A percentile compares a stretch with the other conserved stretches of the same genome.
Evolutionary conservation across 768 basidiomycete species (phyloP).

Genomic region (Bullera alba): DNA sequence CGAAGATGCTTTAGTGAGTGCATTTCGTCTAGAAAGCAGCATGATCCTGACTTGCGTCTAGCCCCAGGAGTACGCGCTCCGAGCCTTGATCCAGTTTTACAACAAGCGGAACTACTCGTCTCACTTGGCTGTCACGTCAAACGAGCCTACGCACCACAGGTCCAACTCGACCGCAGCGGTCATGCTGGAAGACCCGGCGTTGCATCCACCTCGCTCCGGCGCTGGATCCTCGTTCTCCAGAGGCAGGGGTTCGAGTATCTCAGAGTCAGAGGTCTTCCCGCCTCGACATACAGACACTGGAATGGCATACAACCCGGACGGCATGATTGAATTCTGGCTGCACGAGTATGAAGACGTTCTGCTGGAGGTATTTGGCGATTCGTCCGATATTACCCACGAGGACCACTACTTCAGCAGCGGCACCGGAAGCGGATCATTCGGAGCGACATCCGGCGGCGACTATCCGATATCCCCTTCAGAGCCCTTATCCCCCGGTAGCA

Average conservation of each 20-base stretch:
- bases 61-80: conserved; percentile 91
- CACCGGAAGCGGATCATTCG: background rate
- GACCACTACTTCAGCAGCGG: too few relatives aligned
- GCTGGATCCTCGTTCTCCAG: background rate
- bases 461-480: too few relatives aligned
- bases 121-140: conserved; percentile 67
- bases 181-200: conserved; percentile 27
- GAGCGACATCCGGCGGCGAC: too few relatives aligned
- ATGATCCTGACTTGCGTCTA: conserved; percentile 38
- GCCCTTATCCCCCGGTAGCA: too few relatives aligned
- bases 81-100: conserved; percentile 92
- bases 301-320: conserved; percentile 82
- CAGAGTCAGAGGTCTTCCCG: conserved; percentile 87
- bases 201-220: background rate
- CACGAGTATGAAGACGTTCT: conserved; percentile 96
- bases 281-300: conserved; percentile 72
- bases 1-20: conserved; percentile 71
- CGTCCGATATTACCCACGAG: too few relatives aligned
- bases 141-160: conserved; percentile 44
- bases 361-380: conserved; percentile 48
- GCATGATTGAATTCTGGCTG: conserved; percentile 72
- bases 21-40: background rate
- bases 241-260: conserved; percentile 48
- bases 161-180: conserved; percentile 42
- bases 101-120: conserved; percentile 80